Conservation (phyloP, 2,329 filamentous ascomycete species). For the Ophiostoma novo-ulmi region DNA sequence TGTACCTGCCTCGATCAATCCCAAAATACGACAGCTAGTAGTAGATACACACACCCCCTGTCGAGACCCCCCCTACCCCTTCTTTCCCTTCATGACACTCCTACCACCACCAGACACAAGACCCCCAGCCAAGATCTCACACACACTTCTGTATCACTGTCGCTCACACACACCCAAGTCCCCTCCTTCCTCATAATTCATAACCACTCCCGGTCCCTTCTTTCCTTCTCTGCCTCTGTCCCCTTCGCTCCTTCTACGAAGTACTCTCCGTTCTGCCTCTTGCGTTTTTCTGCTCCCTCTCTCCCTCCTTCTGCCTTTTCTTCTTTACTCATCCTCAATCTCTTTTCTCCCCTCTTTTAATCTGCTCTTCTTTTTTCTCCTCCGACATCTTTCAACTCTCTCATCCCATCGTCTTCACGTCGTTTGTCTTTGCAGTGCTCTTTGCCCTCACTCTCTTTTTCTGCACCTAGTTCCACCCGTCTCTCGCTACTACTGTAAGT, state of each 20-base stretch:
- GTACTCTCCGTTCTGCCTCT: slow-evolving; percentile 26
- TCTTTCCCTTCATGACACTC: slow-evolving; percentile 16
- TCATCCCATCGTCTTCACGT: not conserved
- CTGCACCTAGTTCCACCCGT: slow-evolving; percentile 10
- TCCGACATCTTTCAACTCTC: not conserved
- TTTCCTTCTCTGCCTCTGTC: slow-evolving; percentile 5
- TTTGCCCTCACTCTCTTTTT: slow-evolving; percentile 18
- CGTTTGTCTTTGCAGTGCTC: slow-evolving; percentile 15
- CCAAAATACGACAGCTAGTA: slow-evolving; percentile 15
- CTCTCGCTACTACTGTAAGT: slow-evolving; percentile 21
- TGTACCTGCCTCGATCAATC: slow-evolving; percentile 14
- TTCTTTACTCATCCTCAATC: not conserved
- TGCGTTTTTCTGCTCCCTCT: slow-evolving; percentile 19
- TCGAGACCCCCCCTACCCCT: slow-evolving; percentile 16
- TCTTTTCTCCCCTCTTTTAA: not conserved
- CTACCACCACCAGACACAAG: slow-evolving; percentile 17
- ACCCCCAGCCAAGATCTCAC: slow-evolving; percentile 37
- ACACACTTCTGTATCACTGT: slow-evolving; percentile 37
- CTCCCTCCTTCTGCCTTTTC: slow-evolving; percentile 19
- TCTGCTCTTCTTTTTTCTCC: not conserved
- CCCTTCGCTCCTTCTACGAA: slow-evolving; percentile 16
- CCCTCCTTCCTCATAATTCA: slow-evolving; percentile 35
- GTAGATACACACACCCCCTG: slow-evolving; percentile 15
- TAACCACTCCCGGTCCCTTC: slow-evolving; percentile 29
- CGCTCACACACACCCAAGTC: slow-evolving; percentile 28